phyloP scores from a whole-genome alignment of 2,329 filamentous ascomycete species.

The Uncinocarpus reesii region DNA sequence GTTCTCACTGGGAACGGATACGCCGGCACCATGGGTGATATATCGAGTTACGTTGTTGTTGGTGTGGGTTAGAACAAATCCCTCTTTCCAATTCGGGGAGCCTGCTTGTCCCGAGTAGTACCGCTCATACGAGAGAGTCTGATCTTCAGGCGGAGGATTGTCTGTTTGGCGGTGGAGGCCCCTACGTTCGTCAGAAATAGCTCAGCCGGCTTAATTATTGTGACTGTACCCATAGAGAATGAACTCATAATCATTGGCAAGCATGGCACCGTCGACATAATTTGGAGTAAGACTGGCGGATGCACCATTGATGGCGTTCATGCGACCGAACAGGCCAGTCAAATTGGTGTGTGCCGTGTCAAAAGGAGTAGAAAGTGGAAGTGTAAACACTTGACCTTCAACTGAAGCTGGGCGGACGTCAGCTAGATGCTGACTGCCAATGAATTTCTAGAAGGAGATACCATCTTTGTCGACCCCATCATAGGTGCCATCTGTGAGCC shows the following conservation, averaged over 20 bases:
- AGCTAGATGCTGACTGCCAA: no score
- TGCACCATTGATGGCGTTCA: conserved; percentile 41
- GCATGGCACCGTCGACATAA: conserved; percentile 53
- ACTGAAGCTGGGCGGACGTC: not conserved
- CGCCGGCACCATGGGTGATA: conserved; percentile 53
- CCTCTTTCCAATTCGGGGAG: conserved; percentile 32
- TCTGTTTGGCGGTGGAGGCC: conserved; percentile 40
- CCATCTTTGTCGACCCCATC: conserved; percentile 30
- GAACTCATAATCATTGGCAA: conserved; percentile 54
- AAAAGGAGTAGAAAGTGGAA: conserved; percentile 52
- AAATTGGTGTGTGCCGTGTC: conserved; percentile 42
- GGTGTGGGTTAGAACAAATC: conserved; percentile 38
- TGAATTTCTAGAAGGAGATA: conserved; percentile 27
- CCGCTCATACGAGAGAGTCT: conserved; percentile 43
- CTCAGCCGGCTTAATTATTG: not conserved
- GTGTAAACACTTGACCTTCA: conserved; percentile 38
- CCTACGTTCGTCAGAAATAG: conserved; percentile 16
- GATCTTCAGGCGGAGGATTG: conserved; percentile 36
- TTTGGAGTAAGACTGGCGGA: conserved; percentile 46
- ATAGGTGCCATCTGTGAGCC: conserved; percentile 38
- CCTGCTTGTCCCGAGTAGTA: conserved; percentile 44
- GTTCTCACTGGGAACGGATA: conserved; percentile 58
- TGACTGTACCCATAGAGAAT: conserved; percentile 50
- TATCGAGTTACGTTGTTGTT: conserved; percentile 47
- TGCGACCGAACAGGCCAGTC: conserved; percentile 41